Evolutionary conservation across 192 early-diverging fungal species (phyloP).

Genomic region (Backusella sp.): DNA sequence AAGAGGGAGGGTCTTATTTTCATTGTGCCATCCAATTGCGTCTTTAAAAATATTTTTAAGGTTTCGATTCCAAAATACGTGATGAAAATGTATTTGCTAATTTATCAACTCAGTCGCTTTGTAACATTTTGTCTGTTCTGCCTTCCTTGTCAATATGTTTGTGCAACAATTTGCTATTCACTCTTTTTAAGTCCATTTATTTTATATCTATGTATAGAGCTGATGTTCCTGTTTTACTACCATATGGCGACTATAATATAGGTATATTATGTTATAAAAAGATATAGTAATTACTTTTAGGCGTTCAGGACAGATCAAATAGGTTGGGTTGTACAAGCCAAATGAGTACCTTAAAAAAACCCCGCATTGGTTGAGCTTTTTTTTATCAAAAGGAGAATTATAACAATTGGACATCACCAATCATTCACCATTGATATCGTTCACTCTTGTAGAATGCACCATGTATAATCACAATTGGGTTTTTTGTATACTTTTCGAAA

Average conservation of each 20-base stretch:
- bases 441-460: not conserved
- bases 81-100: not conserved
- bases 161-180: not conserved
- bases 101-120: constrained; percentile 3
- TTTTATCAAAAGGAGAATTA: not conserved
- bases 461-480: too few species aligned
- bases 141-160: not conserved
- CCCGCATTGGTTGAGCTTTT: not conserved
- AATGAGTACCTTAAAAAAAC: not conserved
- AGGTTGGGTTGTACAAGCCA: not conserved
- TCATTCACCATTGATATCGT: not conserved
- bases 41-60: not conserved
- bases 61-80: not conserved
- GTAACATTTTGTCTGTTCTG: not conserved
- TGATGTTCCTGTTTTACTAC: too few species aligned
- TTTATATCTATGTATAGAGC: too few species aligned
- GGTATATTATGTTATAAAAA: too few species aligned
- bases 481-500: too few species aligned
- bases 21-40: too few species aligned
- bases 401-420: not conserved
- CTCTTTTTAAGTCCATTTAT: too few species aligned
- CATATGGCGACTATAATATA: too few species aligned
- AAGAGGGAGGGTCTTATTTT: too few species aligned
- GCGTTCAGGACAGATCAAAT: not conserved
- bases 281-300: not conserved